Evolutionary conservation across 1,284 basidiomycete species (phyloP).

Genomic region (Fomitiporia mediterranea): DNA sequence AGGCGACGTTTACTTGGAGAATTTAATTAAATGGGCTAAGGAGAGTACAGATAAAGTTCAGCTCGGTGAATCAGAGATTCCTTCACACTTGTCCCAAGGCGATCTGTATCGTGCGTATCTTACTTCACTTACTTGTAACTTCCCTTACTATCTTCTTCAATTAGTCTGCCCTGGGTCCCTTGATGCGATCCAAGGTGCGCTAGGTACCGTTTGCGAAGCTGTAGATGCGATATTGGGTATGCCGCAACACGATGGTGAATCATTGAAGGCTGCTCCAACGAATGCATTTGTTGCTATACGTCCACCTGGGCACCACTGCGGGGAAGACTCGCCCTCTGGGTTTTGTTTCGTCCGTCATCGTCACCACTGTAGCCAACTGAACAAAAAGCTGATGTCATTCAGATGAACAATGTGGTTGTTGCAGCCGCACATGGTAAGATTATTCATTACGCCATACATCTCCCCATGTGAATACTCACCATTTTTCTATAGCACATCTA

Average conservation of each 20-base stretch:
- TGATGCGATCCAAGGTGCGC: constrained; percentile 69
- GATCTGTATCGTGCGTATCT: constrained; percentile 75
- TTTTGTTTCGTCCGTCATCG: constrained; percentile 72
- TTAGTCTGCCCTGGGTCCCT: constrained; percentile 68
- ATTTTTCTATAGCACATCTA: constrained; percentile 58
- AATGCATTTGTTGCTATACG: constrained; percentile 81
- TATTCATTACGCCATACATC: neutral
- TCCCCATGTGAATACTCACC: constrained; percentile 5
- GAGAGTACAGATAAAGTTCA: constrained; percentile 64
- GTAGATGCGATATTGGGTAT: constrained; percentile 59
- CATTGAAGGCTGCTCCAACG: constrained; percentile 13
- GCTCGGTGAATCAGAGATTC: constrained; percentile 74
- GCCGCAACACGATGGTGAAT: constrained; percentile 13
- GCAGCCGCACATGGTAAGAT: constrained; percentile 81
- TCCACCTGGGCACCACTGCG: constrained; percentile 91
- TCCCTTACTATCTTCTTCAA: constrained; percentile 1
- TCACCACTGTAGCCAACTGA: neutral
- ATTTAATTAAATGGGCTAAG: constrained; percentile 54
- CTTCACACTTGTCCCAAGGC: constrained; percentile 65
- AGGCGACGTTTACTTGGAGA: constrained; percentile 62
- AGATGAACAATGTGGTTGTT: constrained; percentile 80
- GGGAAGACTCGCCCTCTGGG: constrained; percentile 82
- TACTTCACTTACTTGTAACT: constrained; percentile 20
- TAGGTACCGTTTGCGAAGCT: constrained; percentile 81
- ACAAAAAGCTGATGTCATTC: neutral